Percentiles rank a stretch among this genome's conserved stretches.
Conservation (phyloP, 2,329 filamentous ascomycete genomes). For the Penicillium brasilianum region DNA sequence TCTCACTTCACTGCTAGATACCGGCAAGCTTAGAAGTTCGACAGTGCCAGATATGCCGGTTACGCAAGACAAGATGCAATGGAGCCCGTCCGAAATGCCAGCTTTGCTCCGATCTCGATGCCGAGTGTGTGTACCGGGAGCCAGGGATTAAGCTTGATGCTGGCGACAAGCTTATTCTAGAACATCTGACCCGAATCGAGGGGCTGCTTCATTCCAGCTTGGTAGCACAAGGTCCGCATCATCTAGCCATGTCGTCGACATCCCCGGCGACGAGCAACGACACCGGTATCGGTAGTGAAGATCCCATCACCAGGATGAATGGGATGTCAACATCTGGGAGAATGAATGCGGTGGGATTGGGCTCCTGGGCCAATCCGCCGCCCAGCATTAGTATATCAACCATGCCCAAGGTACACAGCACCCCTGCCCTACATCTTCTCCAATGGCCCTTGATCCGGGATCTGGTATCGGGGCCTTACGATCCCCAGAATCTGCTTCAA, state of each 20-base stretch:
- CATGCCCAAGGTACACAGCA: conserved; percentile 85
- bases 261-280: conserved; percentile 70
- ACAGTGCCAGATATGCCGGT: conserved; percentile 80
- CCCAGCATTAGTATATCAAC: conserved; percentile 71
- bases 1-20: background rate
- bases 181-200: conserved; percentile 78
- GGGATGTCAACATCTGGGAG: conserved; percentile 12
- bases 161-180: conserved; percentile 83
- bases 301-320: conserved; percentile 47
- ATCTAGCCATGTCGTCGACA: conserved; percentile 57
- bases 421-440: conserved; percentile 69
- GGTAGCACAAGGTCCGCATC: conserved; percentile 38
- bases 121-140: conserved; percentile 82
- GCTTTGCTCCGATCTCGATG: conserved; percentile 79
- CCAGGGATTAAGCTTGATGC: conserved; percentile 86
- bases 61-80: conserved; percentile 79
- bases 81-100: conserved; percentile 82
- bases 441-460: conserved; percentile 81
- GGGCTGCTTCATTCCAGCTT: conserved; percentile 75
- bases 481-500: conserved; percentile 80
- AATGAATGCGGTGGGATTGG: conserved; percentile 68
- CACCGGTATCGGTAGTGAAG: conserved; percentile 65
- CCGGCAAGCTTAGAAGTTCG: conserved; percentile 2
- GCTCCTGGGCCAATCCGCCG: conserved; percentile 68
- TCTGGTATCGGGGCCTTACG: conserved; percentile 75